These are phyloP conservation scores for Pichia sp. DNA, from an alignment of 1,139 yeast species.

Conservation along the genomic window DNA sequence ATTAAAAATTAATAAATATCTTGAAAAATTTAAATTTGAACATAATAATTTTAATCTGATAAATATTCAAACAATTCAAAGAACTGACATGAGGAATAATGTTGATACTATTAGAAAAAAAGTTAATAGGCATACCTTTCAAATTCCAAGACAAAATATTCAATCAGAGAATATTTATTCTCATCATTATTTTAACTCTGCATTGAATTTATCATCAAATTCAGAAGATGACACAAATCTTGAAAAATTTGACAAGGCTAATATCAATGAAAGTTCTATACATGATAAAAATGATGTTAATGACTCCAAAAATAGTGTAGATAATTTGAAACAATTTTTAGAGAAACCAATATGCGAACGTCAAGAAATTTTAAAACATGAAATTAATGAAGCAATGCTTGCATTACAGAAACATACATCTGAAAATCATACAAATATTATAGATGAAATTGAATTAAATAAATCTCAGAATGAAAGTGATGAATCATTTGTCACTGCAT, in stretches of 20 bases:
- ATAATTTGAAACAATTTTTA: neutral
- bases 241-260: neutral
- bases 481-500: constrained; percentile 7
- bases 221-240: neutral
- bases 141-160: neutral
- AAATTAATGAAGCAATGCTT: constrained; percentile 10
- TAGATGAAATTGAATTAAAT: neutral
- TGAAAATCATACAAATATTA: too few relatives aligned
- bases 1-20: neutral
- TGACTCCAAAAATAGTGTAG: too few relatives aligned
- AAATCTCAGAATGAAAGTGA: neutral
- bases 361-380: constrained; percentile 7
- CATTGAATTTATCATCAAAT: neutral
- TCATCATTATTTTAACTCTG: neutral
- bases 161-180: neutral
- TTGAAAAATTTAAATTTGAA: neutral
- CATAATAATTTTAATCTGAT: neutral
- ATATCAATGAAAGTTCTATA: too few relatives aligned
- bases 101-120: too few relatives aligned
- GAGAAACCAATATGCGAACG: constrained; percentile 1
- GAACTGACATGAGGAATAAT: too few relatives aligned
- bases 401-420: neutral
- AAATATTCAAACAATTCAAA: neutral
- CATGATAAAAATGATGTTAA: too few relatives aligned
- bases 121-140: too few relatives aligned